Evolutionary conservation across 176 grass and related monocot species (phyloP).

Genomic region (Lolium perenne): DNA sequence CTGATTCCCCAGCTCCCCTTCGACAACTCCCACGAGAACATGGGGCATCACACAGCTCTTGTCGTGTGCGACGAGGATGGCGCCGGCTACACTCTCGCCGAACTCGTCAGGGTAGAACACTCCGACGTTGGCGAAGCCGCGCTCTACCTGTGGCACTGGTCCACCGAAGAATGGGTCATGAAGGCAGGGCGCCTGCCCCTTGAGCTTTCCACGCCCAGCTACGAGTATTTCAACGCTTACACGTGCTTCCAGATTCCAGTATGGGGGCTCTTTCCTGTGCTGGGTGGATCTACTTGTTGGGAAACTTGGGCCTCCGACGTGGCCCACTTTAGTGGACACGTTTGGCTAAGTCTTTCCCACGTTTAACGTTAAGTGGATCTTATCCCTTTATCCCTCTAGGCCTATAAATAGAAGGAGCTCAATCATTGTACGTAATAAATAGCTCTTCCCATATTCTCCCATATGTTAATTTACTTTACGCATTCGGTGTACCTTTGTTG

Average conservation of each 20-base stretch:
- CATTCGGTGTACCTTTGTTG: too few relatives aligned
- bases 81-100: slow-evolving; percentile 13
- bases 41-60: not conserved
- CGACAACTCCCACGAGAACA: rapidly evolving
- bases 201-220: not conserved
- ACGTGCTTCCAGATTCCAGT: not conserved
- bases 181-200: not conserved
- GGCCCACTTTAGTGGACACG: too few relatives aligned
- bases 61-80: not conserved
- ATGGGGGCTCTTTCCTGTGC: not conserved
- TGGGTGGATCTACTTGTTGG: slow-evolving; percentile 43
- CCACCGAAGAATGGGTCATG: not conserved
- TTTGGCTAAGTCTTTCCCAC: too few relatives aligned
- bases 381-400: too few relatives aligned
- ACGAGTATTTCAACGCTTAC: not conserved
- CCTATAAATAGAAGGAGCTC: too few relatives aligned
- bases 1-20: not conserved
- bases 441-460: too few relatives aligned
- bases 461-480: too few relatives aligned
- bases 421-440: too few relatives aligned
- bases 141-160: not conserved
- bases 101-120: not conserved
- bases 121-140: not conserved
- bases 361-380: too few relatives aligned
- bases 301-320: too few relatives aligned